Evolutionary conservation across 2,329 filamentous ascomycete species (phyloP).

Genomic region (Fusarium sp.): DNA sequence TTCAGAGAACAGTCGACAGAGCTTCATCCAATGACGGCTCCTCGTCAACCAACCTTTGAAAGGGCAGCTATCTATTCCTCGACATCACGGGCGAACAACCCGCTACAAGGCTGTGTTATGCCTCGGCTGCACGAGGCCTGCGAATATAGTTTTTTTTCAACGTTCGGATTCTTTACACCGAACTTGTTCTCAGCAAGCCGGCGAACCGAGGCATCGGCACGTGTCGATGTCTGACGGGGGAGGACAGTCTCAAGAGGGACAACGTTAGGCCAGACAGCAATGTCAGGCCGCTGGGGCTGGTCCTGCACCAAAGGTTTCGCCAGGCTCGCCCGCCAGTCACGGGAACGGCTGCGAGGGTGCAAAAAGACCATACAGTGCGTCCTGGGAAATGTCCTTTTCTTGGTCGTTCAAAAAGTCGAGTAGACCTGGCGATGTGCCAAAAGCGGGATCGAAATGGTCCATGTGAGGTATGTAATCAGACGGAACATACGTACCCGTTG

Average conservation of each 20-base stretch:
- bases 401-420: slow-evolving; percentile 48
- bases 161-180: neutral
- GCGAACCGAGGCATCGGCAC: slow-evolving; percentile 2
- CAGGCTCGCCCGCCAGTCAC: slow-evolving; percentile 39
- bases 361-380: slow-evolving; percentile 48
- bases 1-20: neutral
- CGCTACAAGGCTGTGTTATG: neutral
- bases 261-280: neutral
- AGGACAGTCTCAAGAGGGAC: neutral
- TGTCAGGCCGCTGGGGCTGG: slow-evolving; percentile 25
- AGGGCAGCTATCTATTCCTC: slow-evolving; percentile 2
- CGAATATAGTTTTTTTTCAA: neutral
- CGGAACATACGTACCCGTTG: slow-evolving; percentile 37
- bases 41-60: neutral
- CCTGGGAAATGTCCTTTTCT: slow-evolving; percentile 49
- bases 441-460: slow-evolving; percentile 42
- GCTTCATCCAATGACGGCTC: neutral
- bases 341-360: slow-evolving; percentile 47
- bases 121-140: slow-evolving; percentile 13
- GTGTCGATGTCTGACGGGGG: slow-evolving; percentile 1
- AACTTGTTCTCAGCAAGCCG: neutral
- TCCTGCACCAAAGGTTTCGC: slow-evolving; percentile 34
- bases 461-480: slow-evolving; percentile 40
- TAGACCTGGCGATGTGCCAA: slow-evolving; percentile 43
- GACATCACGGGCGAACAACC: neutral